These are phyloP conservation scores for Acer campestre DNA, from an alignment of 345 rosid genomes.

Conservation along the genomic window DNA sequence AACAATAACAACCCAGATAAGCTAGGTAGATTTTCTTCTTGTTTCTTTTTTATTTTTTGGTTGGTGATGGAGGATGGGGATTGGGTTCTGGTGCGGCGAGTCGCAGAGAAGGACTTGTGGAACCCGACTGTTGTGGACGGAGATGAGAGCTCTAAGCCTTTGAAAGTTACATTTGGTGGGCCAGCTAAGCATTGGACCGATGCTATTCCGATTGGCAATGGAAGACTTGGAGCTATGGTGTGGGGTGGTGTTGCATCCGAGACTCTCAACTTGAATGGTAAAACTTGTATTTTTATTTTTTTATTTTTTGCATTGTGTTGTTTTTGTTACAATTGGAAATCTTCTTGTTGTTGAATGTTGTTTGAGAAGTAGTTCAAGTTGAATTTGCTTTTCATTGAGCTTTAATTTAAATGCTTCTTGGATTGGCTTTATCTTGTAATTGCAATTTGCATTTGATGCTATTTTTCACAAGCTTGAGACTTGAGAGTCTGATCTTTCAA, in stretches of 20 bases:
- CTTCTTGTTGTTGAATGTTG: neutral
- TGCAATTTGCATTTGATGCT: too few species aligned
- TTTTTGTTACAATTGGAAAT: neutral
- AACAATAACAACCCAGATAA: too few species aligned
- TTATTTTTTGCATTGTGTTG: neutral
- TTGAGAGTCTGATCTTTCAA: neutral
- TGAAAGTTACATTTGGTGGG: slow-evolving; percentile 62
- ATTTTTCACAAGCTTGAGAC: too few species aligned
- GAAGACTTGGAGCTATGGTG: slow-evolving; percentile 93
- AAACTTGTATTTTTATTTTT: too few species aligned
- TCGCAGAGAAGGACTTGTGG: slow-evolving; percentile 49
- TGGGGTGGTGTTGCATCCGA: slow-evolving; percentile 91
- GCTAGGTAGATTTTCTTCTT: too few species aligned
- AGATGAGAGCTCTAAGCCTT: slow-evolving; percentile 43
- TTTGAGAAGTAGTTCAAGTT: neutral
- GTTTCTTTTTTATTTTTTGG: too few species aligned
- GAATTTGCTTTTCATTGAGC: neutral
- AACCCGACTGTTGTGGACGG: slow-evolving; percentile 33
- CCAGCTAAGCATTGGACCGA: slow-evolving; percentile 91
- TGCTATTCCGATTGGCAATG: slow-evolving; percentile 86
- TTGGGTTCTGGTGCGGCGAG: slow-evolving; percentile 53
- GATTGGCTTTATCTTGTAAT: too few species aligned
- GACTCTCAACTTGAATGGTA: slow-evolving; percentile 79
- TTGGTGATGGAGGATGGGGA: slow-evolving; percentile 35
- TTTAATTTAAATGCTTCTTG: neutral